A percentile compares a stretch with the other conserved stretches of the same genome.
phyloP scores from a whole-genome alignment of 1,139 yeast species.

The Blastobotrys arbuscula region DNA sequence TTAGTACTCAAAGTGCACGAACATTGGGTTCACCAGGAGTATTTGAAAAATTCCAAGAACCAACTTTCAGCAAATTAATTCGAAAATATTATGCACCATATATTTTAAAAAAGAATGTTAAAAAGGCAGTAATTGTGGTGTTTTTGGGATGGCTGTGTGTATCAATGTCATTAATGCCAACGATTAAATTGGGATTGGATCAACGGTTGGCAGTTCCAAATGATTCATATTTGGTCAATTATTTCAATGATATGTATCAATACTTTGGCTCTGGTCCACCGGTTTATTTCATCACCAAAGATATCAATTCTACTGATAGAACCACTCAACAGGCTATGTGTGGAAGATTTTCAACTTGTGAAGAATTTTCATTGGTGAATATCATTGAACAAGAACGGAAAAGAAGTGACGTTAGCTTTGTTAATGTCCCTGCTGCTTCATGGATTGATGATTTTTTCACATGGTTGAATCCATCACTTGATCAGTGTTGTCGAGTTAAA shows the following conservation, averaged over 20 bases:
- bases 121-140: slow-evolving; percentile 45
- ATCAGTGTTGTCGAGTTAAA: slow-evolving; percentile 68
- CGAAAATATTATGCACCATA: slow-evolving; percentile 50
- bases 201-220: slow-evolving; percentile 83
- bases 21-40: slow-evolving; percentile 27
- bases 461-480: slow-evolving; percentile 82
- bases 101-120: slow-evolving; percentile 43
- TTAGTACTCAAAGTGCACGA: slow-evolving; percentile 23
- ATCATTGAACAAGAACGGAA: slow-evolving; percentile 82
- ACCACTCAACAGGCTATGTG: slow-evolving; percentile 67
- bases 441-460: slow-evolving; percentile 90
- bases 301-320: slow-evolving; percentile 55
- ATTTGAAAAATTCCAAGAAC: slow-evolving; percentile 26
- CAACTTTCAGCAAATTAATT: slow-evolving; percentile 39
- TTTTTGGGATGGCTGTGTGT: slow-evolving; percentile 62
- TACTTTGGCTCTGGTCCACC: slow-evolving; percentile 90
- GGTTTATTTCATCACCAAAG: slow-evolving; percentile 69
- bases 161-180: slow-evolving; percentile 65
- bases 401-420: slow-evolving; percentile 55
- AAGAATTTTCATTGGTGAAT: slow-evolving; percentile 71
- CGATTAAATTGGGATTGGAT: slow-evolving; percentile 71
- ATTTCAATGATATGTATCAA: slow-evolving; percentile 68
- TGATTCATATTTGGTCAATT: slow-evolving; percentile 72
- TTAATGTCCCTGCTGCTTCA: slow-evolving; percentile 77
- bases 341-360: slow-evolving; percentile 82